phyloP scores from a whole-genome alignment of 257 asterid genomes.

The Parsonsia alboflavescens region DNA sequence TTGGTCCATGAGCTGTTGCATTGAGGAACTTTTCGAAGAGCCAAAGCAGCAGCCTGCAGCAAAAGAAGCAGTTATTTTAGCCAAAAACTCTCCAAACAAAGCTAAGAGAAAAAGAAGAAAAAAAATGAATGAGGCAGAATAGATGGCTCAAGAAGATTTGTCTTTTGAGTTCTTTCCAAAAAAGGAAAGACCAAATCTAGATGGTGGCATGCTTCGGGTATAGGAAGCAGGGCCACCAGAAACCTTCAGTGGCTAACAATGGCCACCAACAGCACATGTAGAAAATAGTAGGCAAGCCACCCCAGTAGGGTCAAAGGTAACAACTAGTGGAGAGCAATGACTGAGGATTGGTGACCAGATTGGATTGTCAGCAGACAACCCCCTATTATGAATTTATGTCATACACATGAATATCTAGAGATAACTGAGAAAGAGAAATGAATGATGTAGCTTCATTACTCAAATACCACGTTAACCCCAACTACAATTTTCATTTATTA shows the following conservation, averaged over 20 bases:
- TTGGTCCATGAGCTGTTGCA: constrained; percentile 98
- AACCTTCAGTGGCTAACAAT: background rate
- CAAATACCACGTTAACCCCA: background rate
- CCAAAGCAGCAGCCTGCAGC: constrained; percentile 97
- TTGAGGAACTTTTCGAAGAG: constrained; percentile 91
- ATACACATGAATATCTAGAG: background rate
- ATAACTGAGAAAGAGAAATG: background rate
- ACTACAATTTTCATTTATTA: background rate
- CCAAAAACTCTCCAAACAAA: background rate
- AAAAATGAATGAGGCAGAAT: background rate
- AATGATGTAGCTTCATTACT: background rate
- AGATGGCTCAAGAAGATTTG: background rate
- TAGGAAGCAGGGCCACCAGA: background rate
- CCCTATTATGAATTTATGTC: background rate
- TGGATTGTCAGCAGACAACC: background rate
- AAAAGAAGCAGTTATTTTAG: constrained; percentile 4
- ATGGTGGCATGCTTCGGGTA: background rate
- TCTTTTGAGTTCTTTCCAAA: background rate
- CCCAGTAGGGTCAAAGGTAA: background rate
- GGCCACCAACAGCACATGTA: background rate
- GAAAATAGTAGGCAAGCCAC: background rate
- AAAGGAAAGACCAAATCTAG: background rate
- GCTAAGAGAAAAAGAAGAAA: background rate
- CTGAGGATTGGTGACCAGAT: background rate
- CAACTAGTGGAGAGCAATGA: background rate